Evolutionary conservation across 1,284 basidiomycete genomes (phyloP), one percentile per base, ranked within the genome.

Genomic region (Malassezia restricta): DNA sequence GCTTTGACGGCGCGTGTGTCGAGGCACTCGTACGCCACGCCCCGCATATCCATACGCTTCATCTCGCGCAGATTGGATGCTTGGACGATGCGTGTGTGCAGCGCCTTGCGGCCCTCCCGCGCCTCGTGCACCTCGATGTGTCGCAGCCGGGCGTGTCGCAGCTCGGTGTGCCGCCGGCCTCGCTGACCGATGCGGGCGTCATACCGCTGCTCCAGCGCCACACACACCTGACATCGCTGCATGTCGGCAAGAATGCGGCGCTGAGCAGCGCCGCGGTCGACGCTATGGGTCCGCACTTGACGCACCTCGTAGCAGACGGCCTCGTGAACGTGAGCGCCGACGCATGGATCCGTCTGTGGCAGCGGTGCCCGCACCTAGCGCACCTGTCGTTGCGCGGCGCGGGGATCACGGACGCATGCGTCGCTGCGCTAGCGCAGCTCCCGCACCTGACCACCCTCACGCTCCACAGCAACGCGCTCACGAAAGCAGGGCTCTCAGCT

Each of bases 1-100:
- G 90, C 6, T 91, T 98, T 72, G 83, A 92, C 68, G 66, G 83
- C 2, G 79, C 80, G 8, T 87, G 84, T 65, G 76, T 86, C 51
- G 68, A 80, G 27, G 72, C 79, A 3, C 79, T 96, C 37, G 80
- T 83, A 14, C 64, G 78, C 27, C 73, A 78, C 48, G 89, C 85
- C 60, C 77, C 79, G 2, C 74, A 76, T 15, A 75, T 98, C 15
- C 78, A 75, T 7, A 81, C 83, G 51, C 79, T 98, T 1, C 79
- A 85, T 2, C 76, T 98, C 32, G 81, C 82, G 48, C 86, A 94
- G 66, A 76, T 95, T 32, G 88, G 85, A 6, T 77, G 81, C 61
- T 74, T 73, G 32, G 60, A 71, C 47, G 68, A 61, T 49, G 61
- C 54, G 29, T 58, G 63, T 54, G 65, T 69, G 7, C 41, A 59